These are phyloP conservation scores for Wickerhamiella galacta DNA, from an alignment of 805 yeast genomes.

Conservation along the genomic window DNA sequence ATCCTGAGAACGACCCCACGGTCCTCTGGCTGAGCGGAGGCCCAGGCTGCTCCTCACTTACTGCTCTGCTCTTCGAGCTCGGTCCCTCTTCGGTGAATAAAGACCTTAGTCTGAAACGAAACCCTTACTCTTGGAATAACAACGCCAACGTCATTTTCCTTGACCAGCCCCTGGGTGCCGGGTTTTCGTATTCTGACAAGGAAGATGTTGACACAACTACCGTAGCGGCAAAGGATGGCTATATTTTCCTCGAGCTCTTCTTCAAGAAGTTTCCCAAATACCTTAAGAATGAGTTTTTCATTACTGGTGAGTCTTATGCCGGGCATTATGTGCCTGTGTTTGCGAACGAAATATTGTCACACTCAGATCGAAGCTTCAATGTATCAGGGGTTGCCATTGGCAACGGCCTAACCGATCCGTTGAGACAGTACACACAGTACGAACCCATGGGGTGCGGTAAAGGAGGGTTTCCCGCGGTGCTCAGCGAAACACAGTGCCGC, in stretches of 20 bases:
- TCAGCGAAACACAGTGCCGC: constrained; percentile 61
- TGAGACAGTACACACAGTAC: constrained; percentile 59
- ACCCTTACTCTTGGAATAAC: constrained; percentile 71
- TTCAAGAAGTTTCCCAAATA: constrained; percentile 56
- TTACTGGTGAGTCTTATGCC: constrained; percentile 82
- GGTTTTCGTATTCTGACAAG: constrained; percentile 58
- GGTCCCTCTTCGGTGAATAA: constrained; percentile 60
- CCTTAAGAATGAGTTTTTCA: constrained; percentile 45
- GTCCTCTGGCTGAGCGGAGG: constrained; percentile 87
- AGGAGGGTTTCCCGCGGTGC: constrained; percentile 68
- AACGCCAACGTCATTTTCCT: constrained; percentile 74
- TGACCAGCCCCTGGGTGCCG: constrained; percentile 81
- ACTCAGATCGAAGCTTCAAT: constrained; percentile 42
- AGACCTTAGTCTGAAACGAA: constrained; percentile 43
- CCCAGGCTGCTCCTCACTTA: constrained; percentile 86
- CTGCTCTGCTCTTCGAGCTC: constrained; percentile 72
- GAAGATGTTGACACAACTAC: constrained; percentile 41
- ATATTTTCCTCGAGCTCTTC: constrained; percentile 61
- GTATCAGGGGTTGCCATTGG: constrained; percentile 72
- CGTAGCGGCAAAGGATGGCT: constrained; percentile 72
- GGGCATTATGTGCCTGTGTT: constrained; percentile 88
- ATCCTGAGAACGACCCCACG: constrained; percentile 68
- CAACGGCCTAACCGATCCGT: constrained; percentile 78
- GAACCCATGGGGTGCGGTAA: constrained; percentile 92
- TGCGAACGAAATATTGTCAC: constrained; percentile 62